These are phyloP conservation scores for Penstemon barbatus DNA, from an alignment of 257 asterid species.

Conservation along the genomic window DNA sequence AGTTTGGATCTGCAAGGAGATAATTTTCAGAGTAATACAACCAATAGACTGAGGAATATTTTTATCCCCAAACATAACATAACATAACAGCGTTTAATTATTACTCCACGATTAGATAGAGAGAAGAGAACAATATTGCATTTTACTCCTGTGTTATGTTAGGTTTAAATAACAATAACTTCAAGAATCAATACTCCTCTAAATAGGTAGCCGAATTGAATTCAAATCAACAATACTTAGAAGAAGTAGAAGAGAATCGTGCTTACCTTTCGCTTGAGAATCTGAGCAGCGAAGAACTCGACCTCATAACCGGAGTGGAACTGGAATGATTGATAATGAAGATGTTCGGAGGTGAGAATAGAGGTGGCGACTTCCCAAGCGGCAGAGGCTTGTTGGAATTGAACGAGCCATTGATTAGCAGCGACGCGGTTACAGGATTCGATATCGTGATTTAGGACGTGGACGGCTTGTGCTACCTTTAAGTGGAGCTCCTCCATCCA, in stretches of 20 bases:
- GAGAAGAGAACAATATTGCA: too few relatives aligned
- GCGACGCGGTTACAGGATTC: conserved; percentile 88
- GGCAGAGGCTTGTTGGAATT: conserved; percentile 75
- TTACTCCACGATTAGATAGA: too few relatives aligned
- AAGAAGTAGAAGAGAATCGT: neutral
- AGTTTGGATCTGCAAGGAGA: conserved; percentile 60
- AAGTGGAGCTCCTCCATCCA: conserved; percentile 53
- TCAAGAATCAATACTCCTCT: too few relatives aligned
- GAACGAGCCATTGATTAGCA: conserved; percentile 93
- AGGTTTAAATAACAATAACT: too few relatives aligned
- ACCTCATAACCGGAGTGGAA: conserved; percentile 56
- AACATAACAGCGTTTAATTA: too few relatives aligned
- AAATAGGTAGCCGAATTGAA: too few relatives aligned
- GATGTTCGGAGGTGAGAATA: conserved; percentile 65
- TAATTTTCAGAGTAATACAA: neutral
- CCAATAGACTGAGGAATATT: too few relatives aligned
- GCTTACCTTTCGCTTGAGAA: conserved; percentile 82
- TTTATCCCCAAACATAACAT: too few relatives aligned
- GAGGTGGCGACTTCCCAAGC: conserved; percentile 91
- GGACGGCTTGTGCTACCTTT: conserved; percentile 86
- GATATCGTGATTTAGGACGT: conserved; percentile 81
- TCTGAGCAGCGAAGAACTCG: conserved; percentile 90
- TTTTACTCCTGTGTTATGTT: too few relatives aligned
- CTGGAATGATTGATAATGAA: conserved; percentile 20
- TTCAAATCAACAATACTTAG: too few relatives aligned